Base-by-base conservation (phyloP, 192 early-diverging fungal genomes). In the Kappamyces sp. region DNA sequence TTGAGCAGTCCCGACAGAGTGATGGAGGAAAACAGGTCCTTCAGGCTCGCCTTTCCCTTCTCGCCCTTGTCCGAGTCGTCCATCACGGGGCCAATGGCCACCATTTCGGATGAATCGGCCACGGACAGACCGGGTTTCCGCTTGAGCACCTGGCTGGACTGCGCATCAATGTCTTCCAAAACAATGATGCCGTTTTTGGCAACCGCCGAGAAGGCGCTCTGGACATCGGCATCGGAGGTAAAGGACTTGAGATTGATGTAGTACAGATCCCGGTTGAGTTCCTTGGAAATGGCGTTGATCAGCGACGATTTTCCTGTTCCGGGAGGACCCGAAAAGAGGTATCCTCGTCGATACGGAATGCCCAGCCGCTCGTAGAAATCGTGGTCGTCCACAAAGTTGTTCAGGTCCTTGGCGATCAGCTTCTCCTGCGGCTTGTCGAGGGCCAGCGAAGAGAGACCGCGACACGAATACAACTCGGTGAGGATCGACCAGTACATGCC, bases 361-460 rank as follows among this genome's bases (percentile, higher is more conserved):
- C 83, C 83, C 51, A 84, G 79, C 2, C 79, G 63, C 36, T 59
- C 59, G 65, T 85, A 85, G 57, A 85, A 85, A 1, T 70, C 66
- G 55, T 74, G 67, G 60, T 81, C 76, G 33, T 65, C 63, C 41
- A 61, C 46, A 59, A 85, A 85, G 0, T 76, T 70, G 35, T 69
- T 59, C 7, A 85, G 55, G 54, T 84, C 82, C 14, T 63, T 51
- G 34, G 51, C 51, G 4, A 85, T 37, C 3, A 80, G 59, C 22
- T 55, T 47, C 64, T 85, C 81, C 39, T 79, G 63, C 8, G 59
- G 34, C 33, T 65, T 51, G 47, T 77, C 69, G 22, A 85, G 71
- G 11, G 83, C 80, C 5, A 85, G 81, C 7, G 76, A 74, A 1
- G 62, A 43, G 5, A 85, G 59, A 1, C 81, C 81, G 30, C 73